These are phyloP conservation scores for Penicillium maclennaniae DNA, from an alignment of 495 filamentous ascomycete genomes.

Conservation along the genomic window DNA sequence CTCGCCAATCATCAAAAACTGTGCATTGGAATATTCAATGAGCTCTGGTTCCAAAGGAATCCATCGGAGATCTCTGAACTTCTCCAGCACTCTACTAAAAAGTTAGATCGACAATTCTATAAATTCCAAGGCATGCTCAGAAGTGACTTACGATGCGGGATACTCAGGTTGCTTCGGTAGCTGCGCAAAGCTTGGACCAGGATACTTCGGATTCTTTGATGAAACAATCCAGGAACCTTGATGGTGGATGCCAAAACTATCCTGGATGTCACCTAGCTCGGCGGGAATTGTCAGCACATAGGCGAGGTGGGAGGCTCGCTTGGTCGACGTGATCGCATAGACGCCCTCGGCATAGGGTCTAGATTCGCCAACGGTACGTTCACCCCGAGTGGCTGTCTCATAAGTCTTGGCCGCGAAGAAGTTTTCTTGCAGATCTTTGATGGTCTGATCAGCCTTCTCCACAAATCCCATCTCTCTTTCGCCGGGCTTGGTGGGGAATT, in stretches of 20 bases:
- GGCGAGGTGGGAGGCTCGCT: slow-evolving; percentile 67
- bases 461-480: slow-evolving; percentile 84
- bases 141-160: slow-evolving; percentile 58
- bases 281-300: slow-evolving; percentile 81
- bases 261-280: slow-evolving; percentile 67
- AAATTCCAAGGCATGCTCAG: background rate
- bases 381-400: slow-evolving; percentile 70
- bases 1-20: slow-evolving; percentile 81
- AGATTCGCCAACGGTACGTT: slow-evolving; percentile 66
- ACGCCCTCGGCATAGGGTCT: slow-evolving; percentile 79
- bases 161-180: slow-evolving; percentile 68
- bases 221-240: slow-evolving; percentile 77
- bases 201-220: slow-evolving; percentile 73
- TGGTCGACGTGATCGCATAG: slow-evolving; percentile 75
- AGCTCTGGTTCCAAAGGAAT: slow-evolving; percentile 68
- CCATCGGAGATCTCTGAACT: slow-evolving; percentile 75
- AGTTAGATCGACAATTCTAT: background rate
- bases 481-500: slow-evolving; percentile 63
- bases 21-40: slow-evolving; percentile 72
- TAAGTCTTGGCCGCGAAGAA: slow-evolving; percentile 68
- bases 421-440: slow-evolving; percentile 67
- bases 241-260: slow-evolving; percentile 66
- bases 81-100: slow-evolving; percentile 55
- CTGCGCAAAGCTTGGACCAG: slow-evolving; percentile 58
- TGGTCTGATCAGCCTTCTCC: slow-evolving; percentile 65